Conservation (phyloP, 2,329 filamentous ascomycete species). For the Paracorniculantispora psalliotae region DNA sequence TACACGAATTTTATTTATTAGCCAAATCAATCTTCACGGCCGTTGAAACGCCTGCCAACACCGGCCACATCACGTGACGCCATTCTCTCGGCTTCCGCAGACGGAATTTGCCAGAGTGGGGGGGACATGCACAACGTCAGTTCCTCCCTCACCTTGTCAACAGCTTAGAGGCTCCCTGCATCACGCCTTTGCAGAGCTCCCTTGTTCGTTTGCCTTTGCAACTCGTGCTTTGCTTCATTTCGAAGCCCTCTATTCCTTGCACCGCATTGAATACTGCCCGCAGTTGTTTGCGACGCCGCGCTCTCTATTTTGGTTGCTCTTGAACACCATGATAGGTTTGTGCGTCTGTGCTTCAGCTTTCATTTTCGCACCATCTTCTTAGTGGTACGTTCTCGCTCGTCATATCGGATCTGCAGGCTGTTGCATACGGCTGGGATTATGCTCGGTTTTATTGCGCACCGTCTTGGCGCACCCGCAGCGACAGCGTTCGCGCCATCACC, state of each 20-base stretch:
- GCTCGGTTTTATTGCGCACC: not conserved
- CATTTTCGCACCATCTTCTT: constrained; percentile 30
- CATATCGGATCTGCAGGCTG: no score
- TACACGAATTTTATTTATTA: no score
- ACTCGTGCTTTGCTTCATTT: not conserved
- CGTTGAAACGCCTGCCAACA: not conserved
- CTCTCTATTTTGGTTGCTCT: constrained; percentile 14
- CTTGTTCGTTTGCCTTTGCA: not conserved
- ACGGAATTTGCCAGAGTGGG: constrained; percentile 10
- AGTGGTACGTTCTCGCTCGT: constrained; percentile 32
- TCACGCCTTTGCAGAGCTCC: not conserved
- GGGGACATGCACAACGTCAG: constrained; percentile 7
- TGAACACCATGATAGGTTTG: constrained; percentile 40
- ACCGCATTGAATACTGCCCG: not conserved
- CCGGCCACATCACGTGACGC: not conserved
- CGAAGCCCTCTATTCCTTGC: not conserved
- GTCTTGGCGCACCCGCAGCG: not conserved
- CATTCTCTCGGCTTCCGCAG: not conserved
- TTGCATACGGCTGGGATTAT: not conserved
- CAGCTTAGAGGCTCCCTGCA: constrained; percentile 3
- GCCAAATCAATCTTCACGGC: not conserved
- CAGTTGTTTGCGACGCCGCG: constrained; percentile 6
- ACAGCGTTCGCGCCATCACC: not conserved
- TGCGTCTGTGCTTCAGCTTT: constrained; percentile 26
- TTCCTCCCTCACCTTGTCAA: constrained; percentile 12